Conservation (phyloP, 345 rosid species). For the Salix exigua region DNA sequence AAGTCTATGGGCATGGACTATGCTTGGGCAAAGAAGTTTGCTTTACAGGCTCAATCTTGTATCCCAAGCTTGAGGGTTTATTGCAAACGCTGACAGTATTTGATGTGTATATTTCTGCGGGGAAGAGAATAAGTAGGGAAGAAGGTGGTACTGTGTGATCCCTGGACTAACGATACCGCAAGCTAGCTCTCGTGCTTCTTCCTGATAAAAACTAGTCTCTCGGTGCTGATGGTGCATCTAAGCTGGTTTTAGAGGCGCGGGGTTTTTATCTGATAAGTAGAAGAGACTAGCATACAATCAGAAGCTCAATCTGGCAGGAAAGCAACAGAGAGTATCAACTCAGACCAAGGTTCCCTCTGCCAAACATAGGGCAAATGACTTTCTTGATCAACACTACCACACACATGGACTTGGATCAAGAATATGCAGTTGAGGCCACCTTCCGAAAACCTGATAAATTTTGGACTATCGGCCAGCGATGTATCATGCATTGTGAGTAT, state of each 20-base stretch:
- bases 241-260: conserved; percentile 41
- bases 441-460: conserved; percentile 54
- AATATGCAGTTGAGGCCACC: conserved; percentile 18
- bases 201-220: conserved; percentile 45
- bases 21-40: conserved; percentile 41
- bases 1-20: conserved; percentile 34
- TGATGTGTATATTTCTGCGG: conserved; percentile 34
- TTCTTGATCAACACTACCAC: conserved; percentile 31
- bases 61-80: conserved; percentile 43
- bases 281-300: conserved; percentile 48
- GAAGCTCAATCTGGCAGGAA: conserved; percentile 40
- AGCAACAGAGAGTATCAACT: conserved; percentile 26
- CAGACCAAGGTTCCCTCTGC: conserved; percentile 36
- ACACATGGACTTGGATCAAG: conserved; percentile 26
- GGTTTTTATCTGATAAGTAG: conserved; percentile 31
- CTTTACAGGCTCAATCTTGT: conserved; percentile 44
- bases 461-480: conserved; percentile 74
- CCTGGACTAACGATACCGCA: conserved; percentile 34
- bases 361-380: conserved; percentile 43
- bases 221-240: conserved; percentile 47
- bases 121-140: conserved; percentile 31
- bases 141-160: conserved; percentile 34
- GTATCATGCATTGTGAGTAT: conserved; percentile 78
- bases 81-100: conserved; percentile 30
- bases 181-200: conserved; percentile 40